Conservation (phyloP, 345 rosid species). For the Gossypium raimondii region DNA sequence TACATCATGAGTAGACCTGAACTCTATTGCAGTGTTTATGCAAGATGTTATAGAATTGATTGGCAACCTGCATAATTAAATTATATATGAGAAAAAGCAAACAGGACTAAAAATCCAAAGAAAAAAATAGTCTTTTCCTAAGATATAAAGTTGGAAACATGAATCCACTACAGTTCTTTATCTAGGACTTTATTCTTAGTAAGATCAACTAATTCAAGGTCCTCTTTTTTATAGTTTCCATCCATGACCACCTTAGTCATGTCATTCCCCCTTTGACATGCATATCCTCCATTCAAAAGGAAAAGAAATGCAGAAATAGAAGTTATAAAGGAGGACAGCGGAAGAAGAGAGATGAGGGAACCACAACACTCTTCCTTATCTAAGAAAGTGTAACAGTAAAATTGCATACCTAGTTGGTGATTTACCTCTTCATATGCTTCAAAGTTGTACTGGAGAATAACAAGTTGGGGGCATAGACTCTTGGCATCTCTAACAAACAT, state of each 20-base stretch:
- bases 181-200: not conserved
- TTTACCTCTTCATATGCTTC: conserved; percentile 82
- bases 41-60: conserved; percentile 76
- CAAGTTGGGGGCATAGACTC: conserved; percentile 80
- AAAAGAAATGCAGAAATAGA: not conserved
- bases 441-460: conserved; percentile 79
- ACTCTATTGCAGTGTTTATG: conserved; percentile 82
- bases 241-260: not conserved
- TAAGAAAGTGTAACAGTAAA: conserved; percentile 6
- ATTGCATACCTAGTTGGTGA: conserved; percentile 2
- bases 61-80: conserved; percentile 70
- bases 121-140: not conserved
- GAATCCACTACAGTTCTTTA: not conserved
- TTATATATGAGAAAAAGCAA: conserved; percentile 5
- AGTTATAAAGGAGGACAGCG: not conserved
- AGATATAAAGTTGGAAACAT: not conserved
- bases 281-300: not conserved
- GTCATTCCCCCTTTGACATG: not conserved
- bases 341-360: not conserved
- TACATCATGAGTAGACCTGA: conserved; percentile 47
- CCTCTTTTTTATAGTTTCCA: not conserved
- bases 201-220: not conserved
- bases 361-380: not conserved
- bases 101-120: not conserved
- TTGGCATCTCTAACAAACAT: conserved; percentile 93